phyloP scores from a whole-genome alignment of 805 yeast species.

The Kockiozyma suomiensis region DNA sequence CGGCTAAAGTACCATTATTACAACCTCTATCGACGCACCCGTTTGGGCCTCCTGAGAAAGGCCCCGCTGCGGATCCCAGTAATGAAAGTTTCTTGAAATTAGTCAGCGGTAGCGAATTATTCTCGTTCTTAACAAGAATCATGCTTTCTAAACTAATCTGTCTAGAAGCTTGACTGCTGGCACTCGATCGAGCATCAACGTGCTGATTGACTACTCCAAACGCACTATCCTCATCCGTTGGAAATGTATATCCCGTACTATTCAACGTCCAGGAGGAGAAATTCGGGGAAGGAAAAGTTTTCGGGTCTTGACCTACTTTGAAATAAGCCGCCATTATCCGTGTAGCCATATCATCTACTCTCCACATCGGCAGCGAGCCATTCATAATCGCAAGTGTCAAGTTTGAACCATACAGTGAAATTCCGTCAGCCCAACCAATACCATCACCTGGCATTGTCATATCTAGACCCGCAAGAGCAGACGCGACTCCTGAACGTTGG shows the following conservation, averaged over 20 bases:
- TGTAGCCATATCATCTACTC: slow-evolving; percentile 65
- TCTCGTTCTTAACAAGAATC: slow-evolving; percentile 57
- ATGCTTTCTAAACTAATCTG: slow-evolving; percentile 61
- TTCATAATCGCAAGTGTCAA: slow-evolving; percentile 59
- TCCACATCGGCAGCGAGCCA: slow-evolving; percentile 54
- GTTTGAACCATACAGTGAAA: slow-evolving; percentile 60
- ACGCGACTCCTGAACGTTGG: slow-evolving; percentile 58
- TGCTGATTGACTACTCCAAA: slow-evolving; percentile 57
- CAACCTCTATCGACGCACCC: slow-evolving; percentile 55
- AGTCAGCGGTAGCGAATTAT: slow-evolving; percentile 54
- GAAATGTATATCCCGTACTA: slow-evolving; percentile 56
- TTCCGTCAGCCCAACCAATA: slow-evolving; percentile 49
- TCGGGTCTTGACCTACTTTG: slow-evolving; percentile 46
- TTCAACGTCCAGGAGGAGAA: slow-evolving; percentile 62
- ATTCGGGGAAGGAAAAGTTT: slow-evolving; percentile 51
- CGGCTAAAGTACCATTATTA: slow-evolving; percentile 56
- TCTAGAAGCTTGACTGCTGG: slow-evolving; percentile 48
- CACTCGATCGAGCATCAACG: slow-evolving; percentile 54
- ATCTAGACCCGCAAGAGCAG: slow-evolving; percentile 62
- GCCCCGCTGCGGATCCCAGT: slow-evolving; percentile 58
- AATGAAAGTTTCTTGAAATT: slow-evolving; percentile 45
- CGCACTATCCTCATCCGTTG: slow-evolving; percentile 60
- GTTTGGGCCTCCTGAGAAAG: slow-evolving; percentile 55
- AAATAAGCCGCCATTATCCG: slow-evolving; percentile 61
- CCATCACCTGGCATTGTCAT: slow-evolving; percentile 65